A percentile compares a stretch with the other conserved stretches of the same genome.
Evolutionary conservation across 805 yeast species (phyloP).

Genomic region (Candida maesae): DNA sequence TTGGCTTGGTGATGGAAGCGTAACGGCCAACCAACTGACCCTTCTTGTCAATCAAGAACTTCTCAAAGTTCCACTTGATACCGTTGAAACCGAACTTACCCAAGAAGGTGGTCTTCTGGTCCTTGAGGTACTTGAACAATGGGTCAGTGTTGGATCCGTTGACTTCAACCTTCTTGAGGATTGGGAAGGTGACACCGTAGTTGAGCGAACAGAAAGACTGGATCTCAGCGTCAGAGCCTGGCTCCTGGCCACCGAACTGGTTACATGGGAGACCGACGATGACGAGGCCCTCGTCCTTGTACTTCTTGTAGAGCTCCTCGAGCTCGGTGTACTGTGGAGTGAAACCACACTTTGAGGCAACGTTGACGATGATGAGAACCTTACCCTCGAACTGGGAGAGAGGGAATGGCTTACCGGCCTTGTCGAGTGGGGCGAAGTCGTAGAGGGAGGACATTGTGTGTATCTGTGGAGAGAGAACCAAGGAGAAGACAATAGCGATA

Average conservation of each 20-base stretch:
- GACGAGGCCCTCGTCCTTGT: slow-evolving; percentile 60
- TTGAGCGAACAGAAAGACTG: slow-evolving; percentile 71
- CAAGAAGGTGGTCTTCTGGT: slow-evolving; percentile 50
- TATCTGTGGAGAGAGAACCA: background rate
- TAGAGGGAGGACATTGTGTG: slow-evolving; percentile 54
- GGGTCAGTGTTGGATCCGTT: slow-evolving; percentile 82
- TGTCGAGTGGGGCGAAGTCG: slow-evolving; percentile 61
- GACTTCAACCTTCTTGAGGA: slow-evolving; percentile 82
- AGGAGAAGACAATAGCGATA: too few relatives aligned
- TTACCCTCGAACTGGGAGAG: slow-evolving; percentile 67
- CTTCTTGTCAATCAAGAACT: slow-evolving; percentile 54
- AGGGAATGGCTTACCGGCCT: slow-evolving; percentile 54
- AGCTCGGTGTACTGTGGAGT: slow-evolving; percentile 77
- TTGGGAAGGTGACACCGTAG: slow-evolving; percentile 90
- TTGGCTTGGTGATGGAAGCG: slow-evolving; percentile 68
- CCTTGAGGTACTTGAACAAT: slow-evolving; percentile 75
- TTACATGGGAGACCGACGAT: slow-evolving; percentile 87
- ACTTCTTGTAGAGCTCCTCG: slow-evolving; percentile 65
- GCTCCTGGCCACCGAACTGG: slow-evolving; percentile 86
- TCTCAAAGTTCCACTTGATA: slow-evolving; percentile 78
- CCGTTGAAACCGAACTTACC: slow-evolving; percentile 54
- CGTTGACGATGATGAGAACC: slow-evolving; percentile 80
- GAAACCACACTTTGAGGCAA: slow-evolving; percentile 84
- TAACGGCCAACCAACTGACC: slow-evolving; percentile 66
- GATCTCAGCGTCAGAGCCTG: slow-evolving; percentile 63